phyloP scores from a whole-genome alignment of 75 land plant genomes.

The Larix kaempferi region DNA sequence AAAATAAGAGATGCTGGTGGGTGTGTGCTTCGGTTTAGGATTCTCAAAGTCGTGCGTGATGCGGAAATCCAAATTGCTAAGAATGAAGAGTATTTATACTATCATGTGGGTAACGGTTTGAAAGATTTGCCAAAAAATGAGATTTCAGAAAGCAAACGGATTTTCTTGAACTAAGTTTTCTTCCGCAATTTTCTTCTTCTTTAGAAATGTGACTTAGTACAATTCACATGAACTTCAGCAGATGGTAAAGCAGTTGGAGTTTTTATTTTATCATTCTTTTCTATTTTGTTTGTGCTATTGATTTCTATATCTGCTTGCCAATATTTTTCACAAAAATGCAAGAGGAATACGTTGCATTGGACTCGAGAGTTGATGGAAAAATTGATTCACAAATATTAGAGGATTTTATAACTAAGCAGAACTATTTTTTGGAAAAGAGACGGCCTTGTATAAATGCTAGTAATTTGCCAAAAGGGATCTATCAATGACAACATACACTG shows the following conservation, averaged over 20 bases:
- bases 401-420: not conserved
- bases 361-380: not conserved
- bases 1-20: too few species aligned
- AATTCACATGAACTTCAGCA: conserved; percentile 3
- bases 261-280: not conserved
- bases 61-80: too few species aligned
- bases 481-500: not conserved
- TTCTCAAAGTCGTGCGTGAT: too few species aligned
- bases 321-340: conserved; percentile 10
- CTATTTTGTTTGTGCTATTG: not conserved
- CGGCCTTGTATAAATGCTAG: conserved; percentile 15
- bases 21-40: too few species aligned
- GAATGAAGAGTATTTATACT: too few species aligned
- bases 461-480: conserved; percentile 17
- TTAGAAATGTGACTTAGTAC: too few species aligned
- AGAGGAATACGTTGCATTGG: conserved; percentile 12
- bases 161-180: too few species aligned
- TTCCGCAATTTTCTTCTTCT: too few species aligned
- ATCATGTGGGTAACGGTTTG: too few species aligned
- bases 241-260: conserved; percentile 7
- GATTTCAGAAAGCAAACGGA: too few species aligned
- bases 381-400: not conserved
- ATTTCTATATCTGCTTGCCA: not conserved
- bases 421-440: conserved; percentile 10
- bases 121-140: too few species aligned